phyloP scores from a whole-genome alignment of 208 protist genomes.

The Trypanosoma rangeli region DNA sequence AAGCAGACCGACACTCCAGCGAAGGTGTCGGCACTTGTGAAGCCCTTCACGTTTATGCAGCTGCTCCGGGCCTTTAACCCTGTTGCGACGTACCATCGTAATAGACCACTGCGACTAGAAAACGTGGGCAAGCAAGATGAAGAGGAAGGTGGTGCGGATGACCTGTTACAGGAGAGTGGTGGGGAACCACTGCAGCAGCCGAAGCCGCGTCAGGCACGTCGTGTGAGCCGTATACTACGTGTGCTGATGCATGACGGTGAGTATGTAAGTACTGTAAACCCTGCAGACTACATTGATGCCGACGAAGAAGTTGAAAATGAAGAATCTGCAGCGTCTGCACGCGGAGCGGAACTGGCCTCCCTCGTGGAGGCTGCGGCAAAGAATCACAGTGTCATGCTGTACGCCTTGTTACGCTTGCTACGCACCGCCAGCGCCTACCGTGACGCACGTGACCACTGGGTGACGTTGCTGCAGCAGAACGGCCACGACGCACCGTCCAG shows the following conservation, averaged over 20 bases:
- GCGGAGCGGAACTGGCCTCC: constrained; percentile 30
- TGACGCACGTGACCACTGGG: constrained; percentile 58
- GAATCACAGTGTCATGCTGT: constrained; percentile 62
- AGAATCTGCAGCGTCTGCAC: constrained; percentile 28
- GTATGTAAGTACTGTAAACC: constrained; percentile 58
- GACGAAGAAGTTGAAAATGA: constrained; percentile 46
- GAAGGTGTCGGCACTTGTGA: constrained; percentile 79
- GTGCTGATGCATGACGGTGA: constrained; percentile 61
- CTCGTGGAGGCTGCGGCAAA: constrained; percentile 50
- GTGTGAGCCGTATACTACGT: constrained; percentile 66
- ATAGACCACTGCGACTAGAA: constrained; percentile 53
- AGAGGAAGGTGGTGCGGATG: constrained; percentile 28
- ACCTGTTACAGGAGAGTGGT: constrained; percentile 10
- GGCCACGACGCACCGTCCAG: constrained; percentile 38
- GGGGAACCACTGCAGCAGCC: constrained; percentile 55
- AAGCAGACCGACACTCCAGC: constrained; percentile 57
- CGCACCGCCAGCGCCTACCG: constrained; percentile 65
- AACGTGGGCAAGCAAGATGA: constrained; percentile 19
- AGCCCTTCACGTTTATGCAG: constrained; percentile 75
- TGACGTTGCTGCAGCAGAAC: constrained; percentile 40
- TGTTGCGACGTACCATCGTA: constrained; percentile 57
- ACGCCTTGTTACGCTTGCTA: constrained; percentile 59
- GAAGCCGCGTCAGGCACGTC: constrained; percentile 66
- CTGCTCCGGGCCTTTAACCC: constrained; percentile 82
- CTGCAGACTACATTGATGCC: constrained; percentile 47